These are phyloP conservation scores for Fraxinus quadrangulata DNA, from an alignment of 257 asterid species.

Conservation along the genomic window DNA sequence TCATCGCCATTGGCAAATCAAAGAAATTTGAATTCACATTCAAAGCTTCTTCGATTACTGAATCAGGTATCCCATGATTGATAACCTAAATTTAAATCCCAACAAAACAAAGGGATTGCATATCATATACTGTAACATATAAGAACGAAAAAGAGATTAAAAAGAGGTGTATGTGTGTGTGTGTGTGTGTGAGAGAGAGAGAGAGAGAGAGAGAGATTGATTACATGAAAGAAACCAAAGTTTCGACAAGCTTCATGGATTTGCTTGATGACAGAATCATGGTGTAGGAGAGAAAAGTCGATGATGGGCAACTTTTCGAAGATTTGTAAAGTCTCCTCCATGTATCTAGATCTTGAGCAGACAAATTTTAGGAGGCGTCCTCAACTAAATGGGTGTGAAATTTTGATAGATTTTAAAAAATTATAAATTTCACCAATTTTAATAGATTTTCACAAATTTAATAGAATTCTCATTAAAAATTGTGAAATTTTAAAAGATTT, in stretches of 20 bases:
- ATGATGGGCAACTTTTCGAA: constrained; percentile 18
- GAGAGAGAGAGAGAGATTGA: background rate
- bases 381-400: too few relatives aligned
- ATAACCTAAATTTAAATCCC: constrained; percentile 26
- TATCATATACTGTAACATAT: too few relatives aligned
- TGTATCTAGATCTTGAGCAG: too few relatives aligned
- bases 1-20: constrained; percentile 25
- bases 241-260: constrained; percentile 36
- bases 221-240: constrained; percentile 38
- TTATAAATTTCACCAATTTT: too few relatives aligned
- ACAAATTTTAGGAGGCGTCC: too few relatives aligned
- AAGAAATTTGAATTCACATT: constrained; percentile 37
- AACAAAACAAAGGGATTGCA: background rate
- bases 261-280: constrained; percentile 22
- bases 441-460: too few relatives aligned
- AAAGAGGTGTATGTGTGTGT: background rate
- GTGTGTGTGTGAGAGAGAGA: background rate
- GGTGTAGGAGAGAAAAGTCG: constrained; percentile 30
- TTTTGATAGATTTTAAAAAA: too few relatives aligned
- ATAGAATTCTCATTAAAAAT: too few relatives aligned
- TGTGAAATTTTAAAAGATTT: too few relatives aligned
- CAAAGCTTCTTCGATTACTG: constrained; percentile 37
- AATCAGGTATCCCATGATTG: constrained; percentile 36
- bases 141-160: background rate
- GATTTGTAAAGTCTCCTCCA: background rate